Evolutionary conservation across 2,329 filamentous ascomycete species (phyloP), one percentile per base, ranked within the genome.

Genomic region (Fusarium nematophilum): DNA sequence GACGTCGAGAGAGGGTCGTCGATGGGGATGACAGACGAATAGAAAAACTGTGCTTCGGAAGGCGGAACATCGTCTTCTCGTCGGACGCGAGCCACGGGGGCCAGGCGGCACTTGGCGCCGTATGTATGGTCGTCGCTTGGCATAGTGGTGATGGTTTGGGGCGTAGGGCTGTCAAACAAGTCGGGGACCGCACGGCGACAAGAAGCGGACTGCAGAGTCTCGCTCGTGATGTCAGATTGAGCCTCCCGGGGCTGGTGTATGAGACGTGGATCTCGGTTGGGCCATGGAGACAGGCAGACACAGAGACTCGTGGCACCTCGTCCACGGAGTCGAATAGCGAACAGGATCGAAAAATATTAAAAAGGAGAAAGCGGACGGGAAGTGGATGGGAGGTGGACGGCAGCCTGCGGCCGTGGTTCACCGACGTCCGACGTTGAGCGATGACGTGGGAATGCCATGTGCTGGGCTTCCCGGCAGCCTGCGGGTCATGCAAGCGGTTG

Each of bases 1-100:
- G 81, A 77, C 2, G 89, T 85, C 9, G 90, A 92, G n/a, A 96
- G 82, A 18, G 92, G 92, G 70, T 97, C 93, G 70, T 97, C 93
- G 70, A 97, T 93, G 25, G 92, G 89, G 43, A 94, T 84, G 10
- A 87, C 80, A 9, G 92, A 95, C 11, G 87, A 85, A 75, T 96
- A 97, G 76, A 97, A 97, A 78, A 92, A 97, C 61, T 92, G 91
- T 17, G 89, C 83, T 26, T 83, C 81, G 48, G 90, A 74, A 0
- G 85, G 82, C 13, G 90, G 89, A 18, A 84, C 80, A 47, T 78
- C 79, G 48, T 81, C 76, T 37, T 77, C 72, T 51, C 75, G 74
- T 18, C 72, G 57, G 21, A 74, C 66, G 23, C 75, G 74, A 68
- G 76, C 66, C 53, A 79, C 67, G 69, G 83, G 81, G 10, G 82